phyloP scores from a whole-genome alignment of 129 eudicot species.

The Logfia minima region DNA sequence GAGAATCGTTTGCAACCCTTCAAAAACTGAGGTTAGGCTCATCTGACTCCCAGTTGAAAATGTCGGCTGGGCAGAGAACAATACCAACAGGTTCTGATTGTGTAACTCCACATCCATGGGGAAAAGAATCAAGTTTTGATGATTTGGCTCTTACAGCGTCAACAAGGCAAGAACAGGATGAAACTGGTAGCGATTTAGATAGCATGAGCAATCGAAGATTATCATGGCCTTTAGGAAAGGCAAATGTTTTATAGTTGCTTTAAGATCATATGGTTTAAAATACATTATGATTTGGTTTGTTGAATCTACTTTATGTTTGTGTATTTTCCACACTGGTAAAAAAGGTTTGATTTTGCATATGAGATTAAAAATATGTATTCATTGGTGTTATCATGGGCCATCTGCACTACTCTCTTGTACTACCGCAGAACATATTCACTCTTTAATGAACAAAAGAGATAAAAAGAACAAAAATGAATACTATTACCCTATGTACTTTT shows the following conservation, averaged over 20 bases:
- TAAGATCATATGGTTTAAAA: not conserved
- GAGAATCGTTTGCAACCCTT: conserved; percentile 91
- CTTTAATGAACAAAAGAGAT: not conserved
- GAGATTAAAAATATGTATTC: conserved; percentile 4
- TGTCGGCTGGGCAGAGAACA: conserved; percentile 35
- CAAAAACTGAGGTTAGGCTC: conserved; percentile 74
- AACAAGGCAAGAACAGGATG: conserved; percentile 38
- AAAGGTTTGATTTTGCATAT: conserved; percentile 14
- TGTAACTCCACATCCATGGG: conserved; percentile 75
- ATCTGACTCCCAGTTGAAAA: conserved; percentile 25
- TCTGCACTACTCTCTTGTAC: not conserved
- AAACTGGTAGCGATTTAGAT: conserved; percentile 38
- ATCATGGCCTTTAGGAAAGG: conserved; percentile 68
- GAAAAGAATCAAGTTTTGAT: conserved; percentile 58
- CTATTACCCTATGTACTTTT: not conserved
- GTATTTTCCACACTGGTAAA: conserved; percentile 12
- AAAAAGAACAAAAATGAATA: not conserved
- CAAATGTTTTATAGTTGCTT: conserved; percentile 34
- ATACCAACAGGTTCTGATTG: conserved; percentile 42
- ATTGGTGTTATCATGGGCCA: not conserved
- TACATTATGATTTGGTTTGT: conserved; percentile 14
- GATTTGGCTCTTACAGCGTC: conserved; percentile 43
- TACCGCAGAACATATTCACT: not conserved
- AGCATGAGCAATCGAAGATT: conserved; percentile 46
- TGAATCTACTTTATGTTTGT: conserved; percentile 25